Evolutionary conservation across 2,329 filamentous ascomycete species (phyloP).

Genomic region (Nigrograna mackinnonii): DNA sequence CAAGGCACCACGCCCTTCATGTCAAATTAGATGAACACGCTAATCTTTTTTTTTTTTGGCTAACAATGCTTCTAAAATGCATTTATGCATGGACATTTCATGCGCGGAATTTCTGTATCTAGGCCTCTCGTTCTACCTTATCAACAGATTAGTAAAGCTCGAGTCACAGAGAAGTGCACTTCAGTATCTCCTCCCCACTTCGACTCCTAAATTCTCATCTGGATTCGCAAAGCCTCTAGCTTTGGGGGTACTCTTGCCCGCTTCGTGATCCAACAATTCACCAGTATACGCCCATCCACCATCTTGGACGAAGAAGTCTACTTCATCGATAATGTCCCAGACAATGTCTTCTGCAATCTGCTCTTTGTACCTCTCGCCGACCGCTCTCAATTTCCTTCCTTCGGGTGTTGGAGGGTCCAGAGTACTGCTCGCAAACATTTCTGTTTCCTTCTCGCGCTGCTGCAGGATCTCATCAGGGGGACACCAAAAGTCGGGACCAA

Average conservation of each 20-base stretch:
- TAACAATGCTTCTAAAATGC: too few relatives aligned
- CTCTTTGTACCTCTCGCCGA: constrained; percentile 83
- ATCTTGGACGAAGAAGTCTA: constrained; percentile 84
- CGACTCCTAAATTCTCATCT: constrained; percentile 40
- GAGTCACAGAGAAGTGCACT: too few relatives aligned
- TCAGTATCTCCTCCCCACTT: constrained; percentile 40
- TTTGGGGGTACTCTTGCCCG: constrained; percentile 37
- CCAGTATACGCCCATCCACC: constrained; percentile 48
- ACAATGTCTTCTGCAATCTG: constrained; percentile 94
- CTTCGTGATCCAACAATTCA: constrained; percentile 33
- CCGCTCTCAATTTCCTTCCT: constrained; percentile 54
- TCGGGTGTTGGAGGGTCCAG: constrained; percentile 21
- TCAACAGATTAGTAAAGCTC: too few relatives aligned
- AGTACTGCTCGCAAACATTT: constrained; percentile 27
- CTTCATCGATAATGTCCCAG: constrained; percentile 92
- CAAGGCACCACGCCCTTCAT: too few relatives aligned
- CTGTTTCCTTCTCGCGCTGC: constrained; percentile 36
- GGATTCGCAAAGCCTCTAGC: constrained; percentile 41
- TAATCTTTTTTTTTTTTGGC: too few relatives aligned
- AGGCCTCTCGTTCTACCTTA: too few relatives aligned
- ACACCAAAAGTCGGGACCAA: constrained; percentile 91
- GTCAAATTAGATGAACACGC: too few relatives aligned
- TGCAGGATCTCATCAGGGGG: constrained; percentile 67
- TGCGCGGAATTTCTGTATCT: too few relatives aligned
- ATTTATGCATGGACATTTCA: too few relatives aligned